Conservation (phyloP, 2,329 filamentous ascomycete genomes). For the Colletotrichum tanaceti region DNA sequence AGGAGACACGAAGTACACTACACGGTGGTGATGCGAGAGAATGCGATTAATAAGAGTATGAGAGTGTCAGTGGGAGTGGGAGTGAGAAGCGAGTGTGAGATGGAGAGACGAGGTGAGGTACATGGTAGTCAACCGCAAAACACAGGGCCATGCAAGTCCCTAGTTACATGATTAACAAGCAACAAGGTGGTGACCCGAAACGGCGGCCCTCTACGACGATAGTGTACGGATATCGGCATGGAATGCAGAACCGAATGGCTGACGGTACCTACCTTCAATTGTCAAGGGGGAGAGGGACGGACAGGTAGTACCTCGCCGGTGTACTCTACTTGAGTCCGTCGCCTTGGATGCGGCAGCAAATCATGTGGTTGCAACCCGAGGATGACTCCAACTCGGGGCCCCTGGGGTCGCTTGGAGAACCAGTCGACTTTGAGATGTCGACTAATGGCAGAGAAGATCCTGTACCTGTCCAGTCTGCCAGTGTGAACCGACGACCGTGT, state of each 20-base stretch:
- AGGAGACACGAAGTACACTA: background rate
- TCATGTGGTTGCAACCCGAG: conserved; percentile 34
- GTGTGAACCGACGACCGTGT: background rate
- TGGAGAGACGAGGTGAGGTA: too few species aligned
- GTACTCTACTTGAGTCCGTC: conserved; percentile 23
- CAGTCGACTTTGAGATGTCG: background rate
- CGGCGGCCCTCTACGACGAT: conserved; percentile 29
- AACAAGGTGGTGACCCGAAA: conserved; percentile 21
- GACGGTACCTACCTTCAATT: conserved; percentile 3
- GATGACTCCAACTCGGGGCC: conserved; percentile 30
- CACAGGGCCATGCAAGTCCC: conserved; percentile 4
- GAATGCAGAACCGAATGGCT: conserved; percentile 15
- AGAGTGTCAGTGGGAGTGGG: too few species aligned
- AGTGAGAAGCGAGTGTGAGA: too few species aligned
- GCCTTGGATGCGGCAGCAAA: conserved; percentile 25
- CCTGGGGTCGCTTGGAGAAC: conserved; percentile 24
- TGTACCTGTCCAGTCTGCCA: too few species aligned
- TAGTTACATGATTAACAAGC: background rate
- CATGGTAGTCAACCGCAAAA: conserved; percentile 18
- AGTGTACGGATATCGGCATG: conserved; percentile 20
- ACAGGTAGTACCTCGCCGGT: conserved; percentile 29
- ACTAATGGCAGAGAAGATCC: background rate
- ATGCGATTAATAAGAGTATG: too few species aligned
- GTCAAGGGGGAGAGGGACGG: background rate
- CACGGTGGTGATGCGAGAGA: background rate